Evolutionary conservation across 495 filamentous ascomycete genomes (phyloP).

Genomic region (Glarea lozoyensis): DNA sequence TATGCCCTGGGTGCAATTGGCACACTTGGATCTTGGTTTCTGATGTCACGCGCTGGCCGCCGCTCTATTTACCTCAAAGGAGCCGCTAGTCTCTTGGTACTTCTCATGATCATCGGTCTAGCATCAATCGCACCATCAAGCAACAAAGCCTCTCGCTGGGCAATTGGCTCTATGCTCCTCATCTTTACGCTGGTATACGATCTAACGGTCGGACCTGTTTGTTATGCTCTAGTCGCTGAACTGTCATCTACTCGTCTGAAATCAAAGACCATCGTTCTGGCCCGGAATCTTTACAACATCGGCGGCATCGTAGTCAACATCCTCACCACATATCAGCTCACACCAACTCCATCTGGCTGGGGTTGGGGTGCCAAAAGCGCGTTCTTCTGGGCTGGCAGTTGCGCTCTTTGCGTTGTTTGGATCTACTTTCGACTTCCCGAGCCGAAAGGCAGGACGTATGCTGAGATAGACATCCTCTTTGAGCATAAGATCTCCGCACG

Average conservation of each 20-base stretch:
- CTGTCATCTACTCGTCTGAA: slow-evolving; percentile 44
- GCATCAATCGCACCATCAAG: slow-evolving; percentile 23
- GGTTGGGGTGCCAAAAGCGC: slow-evolving; percentile 41
- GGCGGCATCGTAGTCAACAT: slow-evolving; percentile 34
- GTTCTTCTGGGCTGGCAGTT: slow-evolving; percentile 49
- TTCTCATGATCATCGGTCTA: slow-evolving; percentile 28
- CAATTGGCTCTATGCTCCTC: slow-evolving; percentile 44
- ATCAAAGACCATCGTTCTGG: slow-evolving; percentile 45
- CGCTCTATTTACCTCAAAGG: slow-evolving; percentile 45
- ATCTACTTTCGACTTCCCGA: slow-evolving; percentile 58
- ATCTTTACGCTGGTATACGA: slow-evolving; percentile 46
- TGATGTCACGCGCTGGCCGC: slow-evolving; percentile 38
- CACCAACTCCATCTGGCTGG: slow-evolving; percentile 35
- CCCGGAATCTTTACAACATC: slow-evolving; percentile 48
- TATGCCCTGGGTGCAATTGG: slow-evolving; percentile 41
- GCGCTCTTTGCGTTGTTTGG: slow-evolving; percentile 30
- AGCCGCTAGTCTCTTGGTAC: slow-evolving; percentile 28
- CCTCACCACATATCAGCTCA: slow-evolving; percentile 41
- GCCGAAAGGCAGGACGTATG: slow-evolving; percentile 57
- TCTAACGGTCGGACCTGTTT: slow-evolving; percentile 50
- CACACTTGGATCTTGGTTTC: slow-evolving; percentile 41
- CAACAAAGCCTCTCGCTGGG: slow-evolving; percentile 24
- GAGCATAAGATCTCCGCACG: slow-evolving; percentile 51
- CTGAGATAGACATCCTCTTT: slow-evolving; percentile 63
- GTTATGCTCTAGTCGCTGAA: slow-evolving; percentile 53